Percentiles rank a stretch among this genome's conserved stretches.
Evolutionary conservation across 1,284 basidiomycete genomes (phyloP).

Genomic region (Amylostereum chailletii): DNA sequence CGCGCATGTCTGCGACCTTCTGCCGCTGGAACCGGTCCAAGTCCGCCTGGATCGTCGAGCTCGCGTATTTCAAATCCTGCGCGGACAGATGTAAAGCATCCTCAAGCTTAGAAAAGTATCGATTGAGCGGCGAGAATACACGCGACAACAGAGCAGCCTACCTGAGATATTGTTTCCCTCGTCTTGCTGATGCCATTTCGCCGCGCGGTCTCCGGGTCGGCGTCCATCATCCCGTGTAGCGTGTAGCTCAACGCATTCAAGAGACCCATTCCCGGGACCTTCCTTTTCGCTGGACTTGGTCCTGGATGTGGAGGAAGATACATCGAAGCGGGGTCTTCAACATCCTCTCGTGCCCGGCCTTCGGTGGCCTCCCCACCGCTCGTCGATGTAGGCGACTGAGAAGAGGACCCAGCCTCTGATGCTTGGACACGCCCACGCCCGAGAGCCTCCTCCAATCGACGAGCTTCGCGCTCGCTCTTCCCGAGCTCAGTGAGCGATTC

Average conservation of each 20-base stretch:
- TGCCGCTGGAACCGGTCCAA: conserved; percentile 97
- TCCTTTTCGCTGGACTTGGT: conserved; percentile 52
- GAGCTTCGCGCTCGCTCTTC: conserved; percentile 86
- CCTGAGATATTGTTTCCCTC: conserved; percentile 88
- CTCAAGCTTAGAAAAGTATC: conserved; percentile 56
- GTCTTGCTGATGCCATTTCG: conserved; percentile 92
- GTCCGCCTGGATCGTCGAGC: conserved; percentile 94
- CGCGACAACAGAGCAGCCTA: conserved; percentile 26
- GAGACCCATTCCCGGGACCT: conserved; percentile 77
- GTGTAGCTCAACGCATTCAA: conserved; percentile 92
- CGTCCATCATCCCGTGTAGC: conserved; percentile 96
- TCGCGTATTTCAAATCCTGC: conserved; percentile 92
- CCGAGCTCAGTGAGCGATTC: conserved; percentile 88
- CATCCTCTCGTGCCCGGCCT: conserved; percentile 17
- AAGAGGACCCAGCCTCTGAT: no score
- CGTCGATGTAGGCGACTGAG: conserved; percentile 9
- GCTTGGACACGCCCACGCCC: conserved; percentile 36
- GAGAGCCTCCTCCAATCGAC: conserved; percentile 83
- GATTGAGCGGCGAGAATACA: background rate
- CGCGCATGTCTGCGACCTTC: conserved; percentile 92
- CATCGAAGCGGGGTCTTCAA: conserved; percentile 25
- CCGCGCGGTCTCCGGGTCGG: conserved; percentile 93
- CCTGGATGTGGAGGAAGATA: conserved; percentile 71
- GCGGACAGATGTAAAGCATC: conserved; percentile 85
- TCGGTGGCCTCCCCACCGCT: background rate